Evolutionary conservation across 371 early-diverging fungal genomes (phyloP).

Genomic region (Funneliformis caledonium): DNA sequence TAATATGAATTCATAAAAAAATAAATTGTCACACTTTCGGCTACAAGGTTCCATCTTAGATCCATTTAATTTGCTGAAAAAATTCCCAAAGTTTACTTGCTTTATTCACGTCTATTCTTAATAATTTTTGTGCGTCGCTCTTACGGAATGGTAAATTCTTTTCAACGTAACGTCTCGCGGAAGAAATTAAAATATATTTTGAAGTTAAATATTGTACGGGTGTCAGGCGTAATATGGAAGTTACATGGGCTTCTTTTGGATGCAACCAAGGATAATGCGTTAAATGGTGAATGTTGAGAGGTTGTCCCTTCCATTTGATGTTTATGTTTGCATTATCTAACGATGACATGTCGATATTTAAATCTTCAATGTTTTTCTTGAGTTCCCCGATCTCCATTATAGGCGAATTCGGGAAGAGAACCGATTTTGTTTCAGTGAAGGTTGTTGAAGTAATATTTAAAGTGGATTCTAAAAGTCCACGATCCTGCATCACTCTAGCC

Average conservation of each 20-base stretch:
- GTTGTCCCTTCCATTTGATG: slow-evolving; percentile 34
- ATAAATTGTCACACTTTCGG: too few species aligned
- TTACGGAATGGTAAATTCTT: slow-evolving; percentile 56
- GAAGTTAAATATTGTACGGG: slow-evolving; percentile 39
- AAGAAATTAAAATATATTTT: slow-evolving; percentile 28
- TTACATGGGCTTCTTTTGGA: slow-evolving; percentile 34
- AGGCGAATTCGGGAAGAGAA: slow-evolving; percentile 12
- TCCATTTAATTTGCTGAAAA: slow-evolving; percentile 63
- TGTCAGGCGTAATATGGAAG: slow-evolving; percentile 32
- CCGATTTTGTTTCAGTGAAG: background rate
- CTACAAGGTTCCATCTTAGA: background rate
- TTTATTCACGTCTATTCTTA: slow-evolving; percentile 76
- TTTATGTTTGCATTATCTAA: slow-evolving; percentile 5
- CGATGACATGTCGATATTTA: background rate
- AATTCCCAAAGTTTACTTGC: slow-evolving; percentile 69
- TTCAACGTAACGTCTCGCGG: slow-evolving; percentile 4
- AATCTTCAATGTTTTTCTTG: background rate
- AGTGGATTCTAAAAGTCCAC: background rate
- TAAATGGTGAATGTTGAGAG: slow-evolving; percentile 18
- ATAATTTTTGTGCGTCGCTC: slow-evolving; percentile 73
- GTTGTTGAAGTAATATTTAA: background rate
- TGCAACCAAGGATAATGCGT: slow-evolving; percentile 25
- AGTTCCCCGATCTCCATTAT: slow-evolving; percentile 12
- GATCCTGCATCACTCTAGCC: slow-evolving; percentile 27
- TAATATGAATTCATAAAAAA: too few species aligned